Evolutionary conservation across 257 asterid genomes (phyloP).

Genomic region (Capsicum rhomboideum): DNA sequence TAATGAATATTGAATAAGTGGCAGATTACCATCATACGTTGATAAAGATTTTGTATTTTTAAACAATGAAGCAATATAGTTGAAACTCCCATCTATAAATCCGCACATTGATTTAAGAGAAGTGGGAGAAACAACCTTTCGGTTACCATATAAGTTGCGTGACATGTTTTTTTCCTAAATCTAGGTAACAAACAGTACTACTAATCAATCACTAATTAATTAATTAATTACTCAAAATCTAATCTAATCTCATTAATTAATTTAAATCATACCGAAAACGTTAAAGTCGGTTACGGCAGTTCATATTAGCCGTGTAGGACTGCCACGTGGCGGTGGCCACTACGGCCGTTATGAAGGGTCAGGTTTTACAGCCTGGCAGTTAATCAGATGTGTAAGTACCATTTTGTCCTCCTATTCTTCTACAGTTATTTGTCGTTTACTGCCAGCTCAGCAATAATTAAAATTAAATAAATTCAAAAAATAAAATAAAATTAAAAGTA

Average conservation of each 20-base stretch:
- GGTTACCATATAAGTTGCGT: not conserved
- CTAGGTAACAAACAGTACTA: not conserved
- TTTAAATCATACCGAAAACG: not conserved
- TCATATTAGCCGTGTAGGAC: constrained; percentile 15
- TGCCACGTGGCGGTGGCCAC: constrained; percentile 22
- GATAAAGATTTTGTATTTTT: not conserved
- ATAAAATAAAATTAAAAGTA: not conserved
- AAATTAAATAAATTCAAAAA: not conserved
- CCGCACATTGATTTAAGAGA: not conserved
- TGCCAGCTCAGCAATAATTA: constrained; percentile 12
- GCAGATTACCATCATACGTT: not conserved
- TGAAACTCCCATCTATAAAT: not conserved
- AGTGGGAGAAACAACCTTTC: constrained; percentile 5
- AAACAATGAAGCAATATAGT: too few relatives aligned
- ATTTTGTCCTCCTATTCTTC: constrained; percentile 12
- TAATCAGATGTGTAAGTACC: constrained; percentile 11
- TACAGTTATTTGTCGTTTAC: constrained; percentile 27
- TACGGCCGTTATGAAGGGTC: constrained; percentile 51
- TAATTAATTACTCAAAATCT: not conserved
- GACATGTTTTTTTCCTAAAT: not conserved
- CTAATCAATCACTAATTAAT: not conserved
- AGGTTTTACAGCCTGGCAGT: constrained; percentile 47
- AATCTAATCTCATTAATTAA: not conserved
- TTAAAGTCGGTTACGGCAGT: constrained; percentile 11
- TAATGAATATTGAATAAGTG: not conserved